Evolutionary conservation across 140 eudicot species (phyloP).

Genomic region (Senecio squalidus): DNA sequence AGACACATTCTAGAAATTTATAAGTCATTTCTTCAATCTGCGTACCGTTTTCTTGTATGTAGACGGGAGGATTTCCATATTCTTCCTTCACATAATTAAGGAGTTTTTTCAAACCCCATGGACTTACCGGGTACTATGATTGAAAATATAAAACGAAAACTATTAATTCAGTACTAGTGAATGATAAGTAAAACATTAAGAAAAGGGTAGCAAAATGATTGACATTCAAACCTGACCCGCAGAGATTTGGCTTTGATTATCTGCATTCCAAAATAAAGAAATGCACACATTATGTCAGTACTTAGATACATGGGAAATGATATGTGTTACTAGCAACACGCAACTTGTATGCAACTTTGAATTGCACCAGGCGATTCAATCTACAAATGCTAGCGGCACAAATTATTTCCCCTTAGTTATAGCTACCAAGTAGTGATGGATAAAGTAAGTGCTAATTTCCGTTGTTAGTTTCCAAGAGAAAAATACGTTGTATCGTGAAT

Average conservation of each 20-base stretch:
- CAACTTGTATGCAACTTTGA: too few species aligned
- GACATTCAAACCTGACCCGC: constrained; percentile 13
- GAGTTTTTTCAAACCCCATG: constrained; percentile 30
- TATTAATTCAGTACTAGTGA: background rate
- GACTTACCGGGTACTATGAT: constrained; percentile 24
- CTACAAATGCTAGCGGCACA: too few species aligned
- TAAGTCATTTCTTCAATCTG: too few species aligned
- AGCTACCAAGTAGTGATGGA: background rate
- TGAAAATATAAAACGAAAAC: background rate
- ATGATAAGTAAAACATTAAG: background rate
- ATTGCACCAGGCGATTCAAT: too few species aligned
- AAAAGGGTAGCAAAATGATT: background rate
- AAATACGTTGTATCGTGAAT: too few species aligned
- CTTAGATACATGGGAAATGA: too few species aligned
- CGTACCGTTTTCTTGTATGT: constrained; percentile 72
- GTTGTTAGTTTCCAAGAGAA: constrained; percentile 1
- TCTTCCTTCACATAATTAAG: constrained; percentile 52
- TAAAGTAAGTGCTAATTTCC: background rate
- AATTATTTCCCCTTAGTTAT: background rate
- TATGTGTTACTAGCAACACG: too few species aligned
- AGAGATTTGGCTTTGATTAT: background rate
- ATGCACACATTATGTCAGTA: background rate
- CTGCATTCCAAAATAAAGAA: constrained; percentile 15
- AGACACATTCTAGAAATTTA: too few species aligned
- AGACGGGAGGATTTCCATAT: constrained; percentile 57